These are phyloP conservation scores for Blepharisma japonicum DNA, from an alignment of 73 alveolate species.

Conservation along the genomic window DNA sequence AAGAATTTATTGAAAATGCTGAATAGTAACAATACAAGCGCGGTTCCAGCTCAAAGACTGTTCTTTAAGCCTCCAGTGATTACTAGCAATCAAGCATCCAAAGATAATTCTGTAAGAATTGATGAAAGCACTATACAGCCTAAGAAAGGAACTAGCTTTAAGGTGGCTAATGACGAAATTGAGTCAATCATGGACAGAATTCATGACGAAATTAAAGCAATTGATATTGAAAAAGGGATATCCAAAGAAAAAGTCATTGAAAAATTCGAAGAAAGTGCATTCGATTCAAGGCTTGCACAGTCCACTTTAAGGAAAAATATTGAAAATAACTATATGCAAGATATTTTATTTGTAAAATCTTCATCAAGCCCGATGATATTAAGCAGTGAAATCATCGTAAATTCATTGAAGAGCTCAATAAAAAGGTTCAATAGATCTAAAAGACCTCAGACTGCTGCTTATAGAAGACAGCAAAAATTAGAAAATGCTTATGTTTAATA, in stretches of 20 bases:
- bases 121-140: not conserved
- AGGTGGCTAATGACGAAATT: constrained; percentile 17
- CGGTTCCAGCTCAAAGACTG: constrained; percentile 12
- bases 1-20: not conserved
- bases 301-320: too few relatives aligned
- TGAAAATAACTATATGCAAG: too few relatives aligned
- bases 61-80: not conserved
- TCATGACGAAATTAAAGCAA: not conserved
- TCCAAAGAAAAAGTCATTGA: not conserved
- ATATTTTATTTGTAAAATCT: too few relatives aligned
- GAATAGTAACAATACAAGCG: not conserved
- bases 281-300: too few relatives aligned
- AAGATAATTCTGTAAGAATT: not conserved
- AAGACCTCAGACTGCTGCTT: too few relatives aligned
- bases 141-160: not conserved
- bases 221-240: constrained; percentile 16
- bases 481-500: too few relatives aligned
- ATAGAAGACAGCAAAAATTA: too few relatives aligned
- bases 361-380: too few relatives aligned
- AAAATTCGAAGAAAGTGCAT: too few relatives aligned
- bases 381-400: too few relatives aligned
- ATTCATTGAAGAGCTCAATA: too few relatives aligned
- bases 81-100: not conserved
- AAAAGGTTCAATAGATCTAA: too few relatives aligned
- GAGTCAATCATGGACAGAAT: not conserved